Percentiles rank a stretch among this genome's conserved stretches.
Evolutionary conservation across 2,329 filamentous ascomycete species (phyloP).

Genomic region (Talaromyces sp.): DNA sequence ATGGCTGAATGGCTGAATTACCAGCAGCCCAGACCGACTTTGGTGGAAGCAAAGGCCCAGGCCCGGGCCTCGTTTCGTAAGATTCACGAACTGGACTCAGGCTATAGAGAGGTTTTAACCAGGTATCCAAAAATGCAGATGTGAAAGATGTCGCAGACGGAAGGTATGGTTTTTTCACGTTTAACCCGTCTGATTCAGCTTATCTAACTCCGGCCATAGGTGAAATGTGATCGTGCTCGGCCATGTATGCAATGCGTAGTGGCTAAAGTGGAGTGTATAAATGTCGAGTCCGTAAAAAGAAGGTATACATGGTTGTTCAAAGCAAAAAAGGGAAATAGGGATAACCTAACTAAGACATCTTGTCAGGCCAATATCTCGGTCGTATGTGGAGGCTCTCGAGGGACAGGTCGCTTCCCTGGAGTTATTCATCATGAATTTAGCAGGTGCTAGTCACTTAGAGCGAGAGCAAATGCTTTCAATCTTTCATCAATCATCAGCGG

Average conservation of each 20-base stretch:
- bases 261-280: slow-evolving; percentile 1
- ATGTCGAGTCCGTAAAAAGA: neutral
- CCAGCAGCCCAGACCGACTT: too few relatives aligned
- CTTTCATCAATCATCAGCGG: neutral
- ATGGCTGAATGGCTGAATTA: too few relatives aligned
- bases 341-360: neutral
- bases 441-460: neutral
- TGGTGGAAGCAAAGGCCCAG: too few relatives aligned
- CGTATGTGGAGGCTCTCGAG: neutral
- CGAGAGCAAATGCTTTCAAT: slow-evolving; percentile 3
- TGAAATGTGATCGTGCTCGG: slow-evolving; percentile 1
- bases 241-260: slow-evolving; percentile 1
- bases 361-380: neutral
- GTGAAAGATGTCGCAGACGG: too few relatives aligned
- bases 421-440: neutral
- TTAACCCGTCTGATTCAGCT: neutral
- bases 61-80: too few relatives aligned
- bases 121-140: too few relatives aligned
- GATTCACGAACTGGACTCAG: too few relatives aligned
- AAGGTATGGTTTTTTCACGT: too few relatives aligned
- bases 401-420: neutral
- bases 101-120: too few relatives aligned
- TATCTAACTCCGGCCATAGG: neutral
- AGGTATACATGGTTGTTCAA: neutral
- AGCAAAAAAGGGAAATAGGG: neutral